Percentiles rank a stretch among this genome's conserved stretches.
These are phyloP conservation scores for Phyllosticta citribraziliensis DNA, from an alignment of 2,329 filamentous ascomycete genomes.

Conservation along the genomic window DNA sequence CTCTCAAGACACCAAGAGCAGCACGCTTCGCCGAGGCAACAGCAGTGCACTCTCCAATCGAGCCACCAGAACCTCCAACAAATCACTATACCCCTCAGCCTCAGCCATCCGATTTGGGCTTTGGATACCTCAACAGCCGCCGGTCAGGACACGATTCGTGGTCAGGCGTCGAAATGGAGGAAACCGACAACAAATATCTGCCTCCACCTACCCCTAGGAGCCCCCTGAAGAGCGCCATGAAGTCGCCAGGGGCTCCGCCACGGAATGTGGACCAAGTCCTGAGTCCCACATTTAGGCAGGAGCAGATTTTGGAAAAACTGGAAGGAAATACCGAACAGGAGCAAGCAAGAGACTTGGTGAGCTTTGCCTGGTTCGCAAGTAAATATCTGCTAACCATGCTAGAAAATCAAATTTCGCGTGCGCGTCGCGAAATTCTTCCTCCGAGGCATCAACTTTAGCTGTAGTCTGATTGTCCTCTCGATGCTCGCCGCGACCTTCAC, in stretches of 20 bases:
- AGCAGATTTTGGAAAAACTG: slow-evolving; percentile 75
- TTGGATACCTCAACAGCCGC: slow-evolving; percentile 71
- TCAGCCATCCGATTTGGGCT: slow-evolving; percentile 79
- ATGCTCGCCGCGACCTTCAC: slow-evolving; percentile 82
- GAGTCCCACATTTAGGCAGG: slow-evolving; percentile 86
- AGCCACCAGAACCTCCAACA: slow-evolving; percentile 47
- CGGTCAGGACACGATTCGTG: slow-evolving; percentile 15
- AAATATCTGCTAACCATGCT: slow-evolving; percentile 27
- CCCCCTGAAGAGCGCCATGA: slow-evolving; percentile 77
- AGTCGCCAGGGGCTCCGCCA: slow-evolving; percentile 71
- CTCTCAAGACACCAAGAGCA: slow-evolving; percentile 57
- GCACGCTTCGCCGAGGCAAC: slow-evolving; percentile 77
- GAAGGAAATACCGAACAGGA: slow-evolving; percentile 75
- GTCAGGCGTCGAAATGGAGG: slow-evolving; percentile 45
- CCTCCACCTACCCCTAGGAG: slow-evolving; percentile 58
- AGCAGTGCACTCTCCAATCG: slow-evolving; percentile 66
- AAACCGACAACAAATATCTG: slow-evolving; percentile 37
- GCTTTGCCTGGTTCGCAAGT: slow-evolving; percentile 28
- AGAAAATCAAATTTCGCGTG: slow-evolving; percentile 90
- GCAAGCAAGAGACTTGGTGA: slow-evolving; percentile 78
- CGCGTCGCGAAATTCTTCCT: slow-evolving; percentile 90
- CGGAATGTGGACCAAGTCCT: slow-evolving; percentile 61
- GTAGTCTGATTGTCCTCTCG: slow-evolving; percentile 84
- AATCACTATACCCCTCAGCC: slow-evolving; percentile 50
- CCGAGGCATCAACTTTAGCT: slow-evolving; percentile 94